Conservation (phyloP, 345 rosid species). For the Camelina laxa region DNA sequence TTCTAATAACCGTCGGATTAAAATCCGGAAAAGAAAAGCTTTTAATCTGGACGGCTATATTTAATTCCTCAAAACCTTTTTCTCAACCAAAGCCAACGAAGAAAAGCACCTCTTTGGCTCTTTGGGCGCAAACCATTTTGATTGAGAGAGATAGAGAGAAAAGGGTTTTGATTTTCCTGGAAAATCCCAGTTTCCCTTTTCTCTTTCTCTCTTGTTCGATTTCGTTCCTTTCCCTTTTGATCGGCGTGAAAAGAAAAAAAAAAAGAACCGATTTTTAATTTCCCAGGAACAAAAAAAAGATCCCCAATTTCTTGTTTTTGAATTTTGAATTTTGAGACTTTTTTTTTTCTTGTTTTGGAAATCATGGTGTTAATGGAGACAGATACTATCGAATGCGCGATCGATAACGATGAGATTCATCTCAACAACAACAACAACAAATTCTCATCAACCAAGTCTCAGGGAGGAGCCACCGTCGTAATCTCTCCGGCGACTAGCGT, state of each 20-base stretch:
- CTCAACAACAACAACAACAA: neutral
- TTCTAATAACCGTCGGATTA: conserved; percentile 30
- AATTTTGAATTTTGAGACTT: neutral
- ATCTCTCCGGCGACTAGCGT: conserved; percentile 47
- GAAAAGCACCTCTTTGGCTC: conserved; percentile 48
- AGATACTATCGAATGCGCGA: neutral
- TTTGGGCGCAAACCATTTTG: conserved; percentile 3
- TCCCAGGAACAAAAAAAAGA: neutral
- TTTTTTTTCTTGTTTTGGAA: neutral
- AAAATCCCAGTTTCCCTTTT: conserved; percentile 18
- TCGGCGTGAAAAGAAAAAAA: neutral
- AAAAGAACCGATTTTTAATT: neutral
- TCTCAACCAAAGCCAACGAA: conserved; percentile 35
- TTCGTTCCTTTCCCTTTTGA: neutral
- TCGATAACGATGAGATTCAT: neutral
- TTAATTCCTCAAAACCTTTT: neutral
- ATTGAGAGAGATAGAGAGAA: neutral
- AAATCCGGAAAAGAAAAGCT: neutral
- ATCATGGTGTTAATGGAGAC: neutral
- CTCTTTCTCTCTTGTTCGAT: neutral
- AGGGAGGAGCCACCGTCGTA: neutral
- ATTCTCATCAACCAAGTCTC: neutral
- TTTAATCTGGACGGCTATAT: neutral
- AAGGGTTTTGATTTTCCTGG: conserved; percentile 42
- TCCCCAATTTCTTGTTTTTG: neutral